Evolutionary conservation across 257 asterid species (phyloP).

Genomic region (Mitragyna speciosa): DNA sequence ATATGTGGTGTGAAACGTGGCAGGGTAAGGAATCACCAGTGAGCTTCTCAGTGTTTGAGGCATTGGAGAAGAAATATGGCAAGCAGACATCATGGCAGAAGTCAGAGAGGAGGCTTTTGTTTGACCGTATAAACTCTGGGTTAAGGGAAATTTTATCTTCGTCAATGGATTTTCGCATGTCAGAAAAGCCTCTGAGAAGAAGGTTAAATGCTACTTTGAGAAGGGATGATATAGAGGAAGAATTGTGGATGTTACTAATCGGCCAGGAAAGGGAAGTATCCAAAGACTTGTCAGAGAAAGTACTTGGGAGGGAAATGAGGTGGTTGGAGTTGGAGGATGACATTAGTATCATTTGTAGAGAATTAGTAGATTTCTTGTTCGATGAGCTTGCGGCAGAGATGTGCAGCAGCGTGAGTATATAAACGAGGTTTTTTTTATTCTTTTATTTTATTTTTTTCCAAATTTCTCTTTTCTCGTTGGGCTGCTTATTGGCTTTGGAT

Average conservation of each 20-base stretch:
- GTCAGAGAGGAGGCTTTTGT: constrained; percentile 60
- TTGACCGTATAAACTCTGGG: constrained; percentile 60
- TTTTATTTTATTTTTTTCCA: no score
- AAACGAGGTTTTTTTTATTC: constrained; percentile 16
- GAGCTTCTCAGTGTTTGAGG: constrained; percentile 48
- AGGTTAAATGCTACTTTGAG: constrained; percentile 30
- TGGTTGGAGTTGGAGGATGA: constrained; percentile 61
- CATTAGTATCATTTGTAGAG: constrained; percentile 49
- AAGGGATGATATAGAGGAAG: constrained; percentile 63
- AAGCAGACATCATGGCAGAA: constrained; percentile 61
- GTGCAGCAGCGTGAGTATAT: constrained; percentile 27
- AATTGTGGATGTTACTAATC: constrained; percentile 56
- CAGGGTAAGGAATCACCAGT: constrained; percentile 48
- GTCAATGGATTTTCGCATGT: constrained; percentile 9
- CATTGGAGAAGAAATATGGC: constrained; percentile 65
- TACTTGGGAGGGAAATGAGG: constrained; percentile 34
- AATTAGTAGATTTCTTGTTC: constrained; percentile 51
- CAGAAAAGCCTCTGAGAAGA: constrained; percentile 22
- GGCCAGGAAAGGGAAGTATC: constrained; percentile 42
- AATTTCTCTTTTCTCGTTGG: background rate
- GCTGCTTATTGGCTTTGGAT: background rate
- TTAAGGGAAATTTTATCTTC: constrained; percentile 39
- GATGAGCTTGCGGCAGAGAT: constrained; percentile 63
- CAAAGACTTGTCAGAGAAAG: constrained; percentile 37
- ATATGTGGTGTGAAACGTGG: constrained; percentile 39